Percentiles rank a stretch among this genome's conserved stretches.
These are phyloP conservation scores for Penicillium goetzii DNA, from an alignment of 495 filamentous ascomycete species.

Conservation along the genomic window DNA sequence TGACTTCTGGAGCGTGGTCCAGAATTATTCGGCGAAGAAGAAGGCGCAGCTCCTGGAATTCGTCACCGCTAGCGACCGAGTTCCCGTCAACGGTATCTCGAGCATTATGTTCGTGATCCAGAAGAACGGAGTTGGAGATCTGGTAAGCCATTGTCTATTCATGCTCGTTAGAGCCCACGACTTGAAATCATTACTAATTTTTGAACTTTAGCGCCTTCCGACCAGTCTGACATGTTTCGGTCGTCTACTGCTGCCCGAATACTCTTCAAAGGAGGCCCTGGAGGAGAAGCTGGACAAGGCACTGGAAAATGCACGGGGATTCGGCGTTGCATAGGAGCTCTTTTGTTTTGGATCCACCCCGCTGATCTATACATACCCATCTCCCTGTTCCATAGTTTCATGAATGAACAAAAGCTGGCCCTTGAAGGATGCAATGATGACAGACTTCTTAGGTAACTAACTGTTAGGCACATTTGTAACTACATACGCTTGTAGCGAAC, in stretches of 20 bases:
- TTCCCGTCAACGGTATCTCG: slow-evolving; percentile 81
- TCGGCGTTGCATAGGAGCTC: slow-evolving; percentile 65
- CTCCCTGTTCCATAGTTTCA: slow-evolving; percentile 12
- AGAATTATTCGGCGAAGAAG: slow-evolving; percentile 61
- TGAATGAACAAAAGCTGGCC: slow-evolving; percentile 9
- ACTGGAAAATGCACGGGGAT: slow-evolving; percentile 89
- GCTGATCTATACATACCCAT: slow-evolving; percentile 29
- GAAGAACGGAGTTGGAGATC: slow-evolving; percentile 71
- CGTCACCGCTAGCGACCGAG: slow-evolving; percentile 87
- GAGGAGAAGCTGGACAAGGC: slow-evolving; percentile 76
- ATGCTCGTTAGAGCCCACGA: not conserved
- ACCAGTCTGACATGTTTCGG: slow-evolving; percentile 91
- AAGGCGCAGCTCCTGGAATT: slow-evolving; percentile 85
- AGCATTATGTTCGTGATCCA: slow-evolving; percentile 83
- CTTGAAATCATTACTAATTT: slow-evolving; percentile 17
- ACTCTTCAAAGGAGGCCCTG: slow-evolving; percentile 67
- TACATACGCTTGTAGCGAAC: too few relatives aligned
- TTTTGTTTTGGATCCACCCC: not conserved
- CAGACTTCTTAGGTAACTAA: not conserved
- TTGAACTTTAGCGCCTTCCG: slow-evolving; percentile 61
- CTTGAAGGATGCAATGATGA: not conserved
- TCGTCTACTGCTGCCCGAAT: slow-evolving; percentile 81
- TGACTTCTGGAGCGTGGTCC: slow-evolving; percentile 84
- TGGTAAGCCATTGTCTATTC: slow-evolving; percentile 34
- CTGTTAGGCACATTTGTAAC: too few relatives aligned